Evolutionary conservation across 2,329 filamentous ascomycete species (phyloP).

Genomic region (Aspergillus fischeri): DNA sequence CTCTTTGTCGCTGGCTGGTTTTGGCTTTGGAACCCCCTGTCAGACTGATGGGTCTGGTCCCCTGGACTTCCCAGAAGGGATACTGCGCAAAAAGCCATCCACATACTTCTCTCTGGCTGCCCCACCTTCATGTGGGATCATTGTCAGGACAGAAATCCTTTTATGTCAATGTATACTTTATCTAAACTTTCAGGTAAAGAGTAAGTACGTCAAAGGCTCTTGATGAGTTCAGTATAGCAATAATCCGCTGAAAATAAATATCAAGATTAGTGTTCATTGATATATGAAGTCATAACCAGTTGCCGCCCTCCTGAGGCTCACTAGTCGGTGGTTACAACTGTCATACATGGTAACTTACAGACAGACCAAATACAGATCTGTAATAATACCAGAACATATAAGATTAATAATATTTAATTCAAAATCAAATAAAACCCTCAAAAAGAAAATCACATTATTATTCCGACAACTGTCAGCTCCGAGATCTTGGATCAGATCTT

Average conservation of each 20-base stretch:
- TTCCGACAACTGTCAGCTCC: slow-evolving; percentile 34
- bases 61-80: slow-evolving; percentile 13
- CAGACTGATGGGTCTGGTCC: slow-evolving; percentile 9
- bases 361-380: not conserved
- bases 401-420: not conserved
- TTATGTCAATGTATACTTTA: not conserved
- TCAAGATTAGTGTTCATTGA: too few relatives aligned
- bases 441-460: slow-evolving; percentile 13
- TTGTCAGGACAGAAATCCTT: not conserved
- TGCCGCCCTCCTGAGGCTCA: not conserved
- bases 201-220: too few relatives aligned
- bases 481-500: slow-evolving; percentile 40
- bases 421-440: slow-evolving; percentile 4
- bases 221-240: too few relatives aligned
- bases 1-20: slow-evolving; percentile 3
- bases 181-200: not conserved
- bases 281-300: not conserved
- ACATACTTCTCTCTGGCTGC: not conserved
- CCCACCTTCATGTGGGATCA: not conserved
- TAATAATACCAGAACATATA: not conserved
- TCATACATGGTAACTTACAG: not conserved
- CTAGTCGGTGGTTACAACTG: not conserved
- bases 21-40: slow-evolving; percentile 3
- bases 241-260: too few relatives aligned
- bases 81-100: slow-evolving; percentile 9